These are phyloP conservation scores for Coemansia sp. DNA, from an alignment of 192 early-diverging fungal genomes.

Conservation along the genomic window DNA sequence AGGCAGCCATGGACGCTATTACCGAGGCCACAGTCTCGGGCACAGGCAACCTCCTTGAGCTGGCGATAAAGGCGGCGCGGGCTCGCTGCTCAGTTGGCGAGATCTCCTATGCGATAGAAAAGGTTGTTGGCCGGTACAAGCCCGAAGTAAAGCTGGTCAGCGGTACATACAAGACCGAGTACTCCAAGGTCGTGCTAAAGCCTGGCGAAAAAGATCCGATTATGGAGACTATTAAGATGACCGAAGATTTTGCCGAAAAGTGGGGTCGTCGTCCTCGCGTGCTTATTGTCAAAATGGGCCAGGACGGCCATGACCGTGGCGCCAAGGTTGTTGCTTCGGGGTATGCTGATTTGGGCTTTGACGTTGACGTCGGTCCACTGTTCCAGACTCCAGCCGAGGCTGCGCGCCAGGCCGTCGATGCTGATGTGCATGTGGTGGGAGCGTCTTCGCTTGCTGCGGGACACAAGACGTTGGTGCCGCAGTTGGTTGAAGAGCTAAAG, in stretches of 20 bases:
- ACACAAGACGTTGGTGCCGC: constrained; percentile 85
- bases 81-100: constrained; percentile 86
- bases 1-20: constrained; percentile 63
- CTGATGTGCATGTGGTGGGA: constrained; percentile 89
- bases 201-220: constrained; percentile 59
- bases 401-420: constrained; percentile 85
- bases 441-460: constrained; percentile 88
- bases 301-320: constrained; percentile 93
- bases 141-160: constrained; percentile 80
- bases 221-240: constrained; percentile 62
- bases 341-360: constrained; percentile 89
- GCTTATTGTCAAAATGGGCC: constrained; percentile 91
- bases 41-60: constrained; percentile 72
- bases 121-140: constrained; percentile 83
- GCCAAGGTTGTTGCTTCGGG: constrained; percentile 92
- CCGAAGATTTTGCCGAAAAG: constrained; percentile 67
- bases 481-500: constrained; percentile 74
- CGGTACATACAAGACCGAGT: constrained; percentile 86
- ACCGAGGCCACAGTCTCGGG: constrained; percentile 68
- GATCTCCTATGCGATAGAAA: constrained; percentile 79
- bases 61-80: constrained; percentile 75
- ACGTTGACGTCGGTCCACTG: constrained; percentile 88
- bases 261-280: constrained; percentile 88
- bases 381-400: constrained; percentile 91
- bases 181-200: constrained; percentile 55